These are phyloP conservation scores for Macrocybe gigantea DNA, from an alignment of 768 basidiomycete genomes.

Conservation along the genomic window DNA sequence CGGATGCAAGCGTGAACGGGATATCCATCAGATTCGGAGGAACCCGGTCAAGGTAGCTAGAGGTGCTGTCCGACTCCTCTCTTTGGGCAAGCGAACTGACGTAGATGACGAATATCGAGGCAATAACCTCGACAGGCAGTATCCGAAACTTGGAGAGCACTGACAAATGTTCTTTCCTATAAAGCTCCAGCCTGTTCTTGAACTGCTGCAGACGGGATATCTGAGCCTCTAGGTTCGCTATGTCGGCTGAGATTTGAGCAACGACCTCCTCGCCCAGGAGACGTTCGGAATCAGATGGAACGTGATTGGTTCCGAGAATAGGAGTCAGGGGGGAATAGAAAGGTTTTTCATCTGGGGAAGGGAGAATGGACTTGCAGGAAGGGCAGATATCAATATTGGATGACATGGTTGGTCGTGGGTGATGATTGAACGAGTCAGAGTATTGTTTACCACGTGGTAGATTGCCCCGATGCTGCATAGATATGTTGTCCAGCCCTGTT, in stretches of 20 bases:
- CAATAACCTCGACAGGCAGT: neutral
- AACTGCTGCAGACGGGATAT: neutral
- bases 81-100: neutral
- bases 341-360: neutral
- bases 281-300: neutral
- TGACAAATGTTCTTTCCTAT: neutral
- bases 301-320: neutral
- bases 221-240: neutral
- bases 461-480: no score
- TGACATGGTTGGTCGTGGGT: no score
- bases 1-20: neutral
- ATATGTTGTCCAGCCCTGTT: no score
- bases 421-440: no score
- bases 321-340: neutral
- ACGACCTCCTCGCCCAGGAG: neutral
- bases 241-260: neutral
- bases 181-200: neutral
- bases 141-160: neutral
- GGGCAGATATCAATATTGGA: conserved; percentile 1
- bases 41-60: neutral
- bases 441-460: no score
- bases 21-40: neutral
- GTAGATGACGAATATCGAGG: neutral
- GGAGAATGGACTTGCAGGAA: neutral
- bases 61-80: neutral